These are phyloP conservation scores for Ceriops decandra DNA, from an alignment of 345 rosid species.

Conservation along the genomic window DNA sequence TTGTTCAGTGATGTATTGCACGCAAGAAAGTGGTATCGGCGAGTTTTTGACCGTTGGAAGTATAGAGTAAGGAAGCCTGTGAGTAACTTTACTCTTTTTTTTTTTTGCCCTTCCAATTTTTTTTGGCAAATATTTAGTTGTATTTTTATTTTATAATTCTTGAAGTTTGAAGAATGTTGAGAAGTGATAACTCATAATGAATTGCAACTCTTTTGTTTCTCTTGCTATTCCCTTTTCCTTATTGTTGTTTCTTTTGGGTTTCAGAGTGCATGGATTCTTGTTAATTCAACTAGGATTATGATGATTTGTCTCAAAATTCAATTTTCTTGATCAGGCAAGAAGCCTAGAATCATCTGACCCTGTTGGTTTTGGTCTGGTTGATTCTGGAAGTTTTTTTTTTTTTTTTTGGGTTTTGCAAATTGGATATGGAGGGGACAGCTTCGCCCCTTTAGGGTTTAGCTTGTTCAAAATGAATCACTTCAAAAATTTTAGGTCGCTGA, in stretches of 20 bases:
- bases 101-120: background rate
- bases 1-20: background rate
- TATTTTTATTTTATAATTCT: background rate
- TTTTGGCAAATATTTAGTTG: background rate
- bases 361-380: slow-evolving; percentile 8
- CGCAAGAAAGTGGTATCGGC: background rate
- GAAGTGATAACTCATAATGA: background rate
- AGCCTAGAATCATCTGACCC: background rate
- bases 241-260: background rate
- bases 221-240: background rate
- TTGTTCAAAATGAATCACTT: slow-evolving; percentile 23
- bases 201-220: background rate
- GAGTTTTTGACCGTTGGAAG: slow-evolving; percentile 29
- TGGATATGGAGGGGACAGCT: slow-evolving; percentile 27
- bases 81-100: slow-evolving; percentile 2
- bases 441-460: slow-evolving; percentile 13
- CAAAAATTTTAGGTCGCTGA: slow-evolving; percentile 1
- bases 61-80: slow-evolving; percentile 3
- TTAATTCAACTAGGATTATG: too few relatives aligned
- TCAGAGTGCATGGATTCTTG: background rate
- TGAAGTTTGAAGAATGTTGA: background rate
- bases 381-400: background rate
- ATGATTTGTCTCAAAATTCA: background rate
- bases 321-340: background rate
- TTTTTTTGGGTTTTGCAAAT: slow-evolving; percentile 19